phyloP scores from a whole-genome alignment of 1,139 yeast genomes.

The Taphrina pruni region DNA sequence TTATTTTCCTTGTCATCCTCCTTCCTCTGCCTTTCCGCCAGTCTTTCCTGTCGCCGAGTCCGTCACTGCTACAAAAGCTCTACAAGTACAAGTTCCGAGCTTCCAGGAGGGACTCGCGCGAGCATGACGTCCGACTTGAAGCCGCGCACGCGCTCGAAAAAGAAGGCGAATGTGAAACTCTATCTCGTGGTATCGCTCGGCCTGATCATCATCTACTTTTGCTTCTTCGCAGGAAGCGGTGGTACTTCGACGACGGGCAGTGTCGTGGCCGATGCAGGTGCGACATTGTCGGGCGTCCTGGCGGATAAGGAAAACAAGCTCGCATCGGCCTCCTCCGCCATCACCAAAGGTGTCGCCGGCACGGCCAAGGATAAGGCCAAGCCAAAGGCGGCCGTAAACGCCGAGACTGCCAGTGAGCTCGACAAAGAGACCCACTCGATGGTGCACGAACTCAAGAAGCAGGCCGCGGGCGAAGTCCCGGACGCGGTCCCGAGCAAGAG shows the following conservation, averaged over 20 bases:
- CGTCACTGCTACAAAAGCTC: no score
- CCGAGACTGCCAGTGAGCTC: slow-evolving; percentile 5
- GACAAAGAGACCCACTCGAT: slow-evolving; percentile 34
- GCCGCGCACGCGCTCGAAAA: slow-evolving; percentile 24
- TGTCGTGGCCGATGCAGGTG: no score
- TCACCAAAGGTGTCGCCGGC: slow-evolving; percentile 21
- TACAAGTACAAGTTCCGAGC: no score
- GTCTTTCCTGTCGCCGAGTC: no score
- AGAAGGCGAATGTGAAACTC: slow-evolving; percentile 11
- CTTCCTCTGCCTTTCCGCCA: no score
- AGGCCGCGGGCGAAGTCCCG: slow-evolving; percentile 21
- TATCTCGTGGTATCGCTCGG: slow-evolving; percentile 13
- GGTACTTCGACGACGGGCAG: no score
- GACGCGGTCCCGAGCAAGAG: background rate
- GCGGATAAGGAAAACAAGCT: background rate
- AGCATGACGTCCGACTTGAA: slow-evolving; percentile 29
- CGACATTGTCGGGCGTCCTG: background rate
- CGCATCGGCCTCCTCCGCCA: slow-evolving; percentile 23
- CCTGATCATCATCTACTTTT: slow-evolving; percentile 15
- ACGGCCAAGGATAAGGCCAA: slow-evolving; percentile 17
- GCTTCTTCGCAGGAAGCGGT: slow-evolving; percentile 6
- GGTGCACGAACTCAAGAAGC: slow-evolving; percentile 37
- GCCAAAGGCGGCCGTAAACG: slow-evolving; percentile 1
- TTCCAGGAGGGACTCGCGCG: background rate
- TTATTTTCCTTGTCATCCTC: no score